Percentiles rank a stretch among this genome's conserved stretches.
phyloP scores from a whole-genome alignment of 805 yeast species.

The Yarrowia porcina region DNA sequence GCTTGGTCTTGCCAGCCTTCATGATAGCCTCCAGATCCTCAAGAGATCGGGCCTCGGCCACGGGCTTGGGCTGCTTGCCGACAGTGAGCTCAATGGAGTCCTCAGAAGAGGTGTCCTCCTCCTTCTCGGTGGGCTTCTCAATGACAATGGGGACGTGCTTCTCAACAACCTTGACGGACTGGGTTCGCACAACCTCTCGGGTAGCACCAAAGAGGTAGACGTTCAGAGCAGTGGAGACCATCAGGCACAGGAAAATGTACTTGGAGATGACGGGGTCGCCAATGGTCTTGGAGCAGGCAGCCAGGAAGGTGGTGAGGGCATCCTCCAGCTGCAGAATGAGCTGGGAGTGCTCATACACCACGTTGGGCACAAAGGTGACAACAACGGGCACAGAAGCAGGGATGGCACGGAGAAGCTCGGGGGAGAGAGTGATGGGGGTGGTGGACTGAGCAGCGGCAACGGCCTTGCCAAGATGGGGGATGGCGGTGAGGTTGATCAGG shows the following conservation, averaged over 20 bases:
- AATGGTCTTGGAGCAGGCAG: slow-evolving; percentile 61
- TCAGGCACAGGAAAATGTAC: slow-evolving; percentile 65
- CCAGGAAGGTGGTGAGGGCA: slow-evolving; percentile 48
- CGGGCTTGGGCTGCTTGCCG: slow-evolving; percentile 18
- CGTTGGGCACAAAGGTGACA: slow-evolving; percentile 41
- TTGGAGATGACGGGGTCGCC: slow-evolving; percentile 80
- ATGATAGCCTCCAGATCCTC: slow-evolving; percentile 62
- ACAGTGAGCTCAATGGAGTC: slow-evolving; percentile 26
- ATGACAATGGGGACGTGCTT: slow-evolving; percentile 36
- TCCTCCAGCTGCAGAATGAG: slow-evolving; percentile 60
- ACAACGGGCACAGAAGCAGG: slow-evolving; percentile 32
- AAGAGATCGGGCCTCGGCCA: slow-evolving; percentile 35
- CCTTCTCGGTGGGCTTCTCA: slow-evolving; percentile 29
- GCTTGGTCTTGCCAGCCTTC: slow-evolving; percentile 68
- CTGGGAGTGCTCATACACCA: slow-evolving; percentile 38
- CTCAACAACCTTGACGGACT: slow-evolving; percentile 37
- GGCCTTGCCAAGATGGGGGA: slow-evolving; percentile 36
- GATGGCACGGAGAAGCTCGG: slow-evolving; percentile 19
- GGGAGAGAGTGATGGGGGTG: slow-evolving; percentile 22
- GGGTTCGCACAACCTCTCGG: slow-evolving; percentile 30
- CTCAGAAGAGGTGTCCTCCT: slow-evolving; percentile 28
- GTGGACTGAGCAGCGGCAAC: slow-evolving; percentile 44
- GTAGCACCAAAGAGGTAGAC: slow-evolving; percentile 83
- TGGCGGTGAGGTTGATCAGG: slow-evolving; percentile 40
- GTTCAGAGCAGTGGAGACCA: slow-evolving; percentile 74